Evolutionary conservation across 257 asterid species (phyloP).

Genomic region (Petunia secreta): DNA sequence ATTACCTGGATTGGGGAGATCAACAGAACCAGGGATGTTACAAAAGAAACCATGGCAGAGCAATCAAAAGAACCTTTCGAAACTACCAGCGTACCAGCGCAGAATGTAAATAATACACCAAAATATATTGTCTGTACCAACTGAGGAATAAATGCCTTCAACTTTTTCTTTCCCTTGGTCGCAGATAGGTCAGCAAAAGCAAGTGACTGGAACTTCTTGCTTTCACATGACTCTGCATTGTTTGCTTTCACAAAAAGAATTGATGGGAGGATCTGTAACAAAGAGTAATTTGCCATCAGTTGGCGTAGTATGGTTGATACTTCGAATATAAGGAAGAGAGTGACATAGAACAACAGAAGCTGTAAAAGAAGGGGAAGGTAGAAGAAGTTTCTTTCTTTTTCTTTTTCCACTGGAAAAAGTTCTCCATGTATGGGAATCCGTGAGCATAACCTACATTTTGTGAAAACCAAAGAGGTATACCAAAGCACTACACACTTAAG

Average conservation of each 20-base stretch:
- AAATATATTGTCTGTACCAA: conserved; percentile 65
- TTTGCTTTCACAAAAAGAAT: conserved; percentile 91
- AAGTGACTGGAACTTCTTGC: conserved; percentile 67
- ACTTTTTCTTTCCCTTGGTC: conserved; percentile 68
- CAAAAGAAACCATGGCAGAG: conserved; percentile 64
- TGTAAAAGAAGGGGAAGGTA: background rate
- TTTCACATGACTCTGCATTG: conserved; percentile 72
- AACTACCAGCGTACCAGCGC: conserved; percentile 56
- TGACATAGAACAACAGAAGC: background rate
- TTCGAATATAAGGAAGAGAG: conserved; percentile 10
- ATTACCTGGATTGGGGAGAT: conserved; percentile 88
- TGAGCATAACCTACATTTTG: background rate
- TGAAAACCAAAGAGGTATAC: background rate
- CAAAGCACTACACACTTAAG: background rate
- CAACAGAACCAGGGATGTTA: conserved; percentile 78
- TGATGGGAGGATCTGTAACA: conserved; percentile 73
- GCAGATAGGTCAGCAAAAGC: conserved; percentile 71
- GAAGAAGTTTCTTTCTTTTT: background rate
- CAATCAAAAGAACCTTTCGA: conserved; percentile 66
- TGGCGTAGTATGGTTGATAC: background rate
- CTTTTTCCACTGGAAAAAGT: no score
- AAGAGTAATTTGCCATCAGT: conserved; percentile 19
- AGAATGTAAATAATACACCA: conserved; percentile 60
- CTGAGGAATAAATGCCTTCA: conserved; percentile 90
- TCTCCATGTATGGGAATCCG: background rate